These are phyloP conservation scores for Penicillium polonicum DNA, from an alignment of 2,329 filamentous ascomycete genomes.

Conservation along the genomic window DNA sequence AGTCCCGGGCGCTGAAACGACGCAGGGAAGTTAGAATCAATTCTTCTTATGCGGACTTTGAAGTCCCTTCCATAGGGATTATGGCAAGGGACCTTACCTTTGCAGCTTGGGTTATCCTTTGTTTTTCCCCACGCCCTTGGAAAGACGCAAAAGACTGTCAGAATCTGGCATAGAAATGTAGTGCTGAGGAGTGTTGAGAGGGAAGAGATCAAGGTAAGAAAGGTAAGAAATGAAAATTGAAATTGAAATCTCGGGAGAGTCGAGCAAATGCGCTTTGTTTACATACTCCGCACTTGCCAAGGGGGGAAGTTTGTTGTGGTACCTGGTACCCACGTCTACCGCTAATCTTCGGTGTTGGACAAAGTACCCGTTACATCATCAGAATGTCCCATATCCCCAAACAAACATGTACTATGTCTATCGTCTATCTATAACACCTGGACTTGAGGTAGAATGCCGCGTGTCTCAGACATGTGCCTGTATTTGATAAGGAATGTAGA, in stretches of 20 bases:
- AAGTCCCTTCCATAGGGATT: slow-evolving; percentile 2
- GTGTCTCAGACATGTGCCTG: slow-evolving; percentile 18
- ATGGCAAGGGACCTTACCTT: slow-evolving; percentile 19
- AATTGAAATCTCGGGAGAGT: neutral
- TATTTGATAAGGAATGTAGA: neutral
- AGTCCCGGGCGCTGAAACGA: slow-evolving; percentile 8
- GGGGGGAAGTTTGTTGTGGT: slow-evolving; percentile 29
- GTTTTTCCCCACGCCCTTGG: slow-evolving; percentile 17
- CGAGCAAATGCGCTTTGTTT: slow-evolving; percentile 19
- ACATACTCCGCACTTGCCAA: slow-evolving; percentile 28
- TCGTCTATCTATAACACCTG: neutral
- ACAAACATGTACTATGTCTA: slow-evolving; percentile 1
- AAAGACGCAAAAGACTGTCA: slow-evolving; percentile 1
- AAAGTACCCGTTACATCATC: slow-evolving; percentile 12
- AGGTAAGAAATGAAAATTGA: neutral
- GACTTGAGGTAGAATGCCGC: slow-evolving; percentile 7
- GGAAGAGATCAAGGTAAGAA: neutral
- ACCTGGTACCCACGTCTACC: slow-evolving; percentile 8
- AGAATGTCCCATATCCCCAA: slow-evolving; percentile 6
- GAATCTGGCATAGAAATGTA: slow-evolving; percentile 7
- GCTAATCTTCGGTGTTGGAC: neutral
- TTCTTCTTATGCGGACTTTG: slow-evolving; percentile 8
- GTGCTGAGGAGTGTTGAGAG: neutral
- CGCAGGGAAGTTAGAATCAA: slow-evolving; percentile 11
- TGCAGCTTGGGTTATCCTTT: slow-evolving; percentile 11